Evolutionary conservation across 1,284 basidiomycete genomes (phyloP).

Genomic region (Irpex lacteus): DNA sequence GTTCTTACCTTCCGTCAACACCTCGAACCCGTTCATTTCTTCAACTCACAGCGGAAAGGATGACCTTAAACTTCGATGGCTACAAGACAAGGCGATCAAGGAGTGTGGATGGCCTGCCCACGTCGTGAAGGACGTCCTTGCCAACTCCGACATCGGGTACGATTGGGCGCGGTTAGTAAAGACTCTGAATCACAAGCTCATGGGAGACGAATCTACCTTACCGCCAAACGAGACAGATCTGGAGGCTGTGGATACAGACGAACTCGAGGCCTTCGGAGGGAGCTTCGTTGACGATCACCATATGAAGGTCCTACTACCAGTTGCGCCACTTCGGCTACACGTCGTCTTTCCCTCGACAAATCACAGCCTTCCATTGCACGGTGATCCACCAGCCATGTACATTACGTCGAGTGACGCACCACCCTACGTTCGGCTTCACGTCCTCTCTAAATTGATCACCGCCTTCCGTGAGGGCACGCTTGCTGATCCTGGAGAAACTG

Average conservation of each 20-base stretch:
- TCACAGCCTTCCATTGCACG: conserved; percentile 49
- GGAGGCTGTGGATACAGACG: conserved; percentile 48
- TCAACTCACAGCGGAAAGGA: conserved; percentile 57
- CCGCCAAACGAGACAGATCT: neutral
- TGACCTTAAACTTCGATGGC: conserved; percentile 77
- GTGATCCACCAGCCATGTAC: conserved; percentile 69
- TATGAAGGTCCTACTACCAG: conserved; percentile 61
- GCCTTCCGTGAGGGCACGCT: conserved; percentile 56
- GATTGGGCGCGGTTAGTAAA: conserved; percentile 52
- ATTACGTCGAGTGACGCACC: conserved; percentile 72
- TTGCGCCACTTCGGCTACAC: conserved; percentile 65
- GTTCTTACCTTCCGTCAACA: conserved; percentile 61
- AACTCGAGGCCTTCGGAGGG: conserved; percentile 72
- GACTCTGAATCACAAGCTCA: conserved; percentile 46
- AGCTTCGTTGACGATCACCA: conserved; percentile 38
- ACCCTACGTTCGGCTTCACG: conserved; percentile 83
- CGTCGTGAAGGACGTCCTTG: conserved; percentile 58
- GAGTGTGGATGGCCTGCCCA: conserved; percentile 83
- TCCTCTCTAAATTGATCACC: conserved; percentile 64
- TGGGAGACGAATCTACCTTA: conserved; percentile 30
- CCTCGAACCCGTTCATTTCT: conserved; percentile 68
- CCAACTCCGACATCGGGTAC: conserved; percentile 36
- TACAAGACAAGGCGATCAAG: conserved; percentile 79
- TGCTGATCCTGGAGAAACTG: conserved; percentile 65
- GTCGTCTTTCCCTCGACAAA: conserved; percentile 51